These are phyloP conservation scores for Musa beccarii DNA, from an alignment of 176 grass and related monocot genomes.

Conservation along the genomic window DNA sequence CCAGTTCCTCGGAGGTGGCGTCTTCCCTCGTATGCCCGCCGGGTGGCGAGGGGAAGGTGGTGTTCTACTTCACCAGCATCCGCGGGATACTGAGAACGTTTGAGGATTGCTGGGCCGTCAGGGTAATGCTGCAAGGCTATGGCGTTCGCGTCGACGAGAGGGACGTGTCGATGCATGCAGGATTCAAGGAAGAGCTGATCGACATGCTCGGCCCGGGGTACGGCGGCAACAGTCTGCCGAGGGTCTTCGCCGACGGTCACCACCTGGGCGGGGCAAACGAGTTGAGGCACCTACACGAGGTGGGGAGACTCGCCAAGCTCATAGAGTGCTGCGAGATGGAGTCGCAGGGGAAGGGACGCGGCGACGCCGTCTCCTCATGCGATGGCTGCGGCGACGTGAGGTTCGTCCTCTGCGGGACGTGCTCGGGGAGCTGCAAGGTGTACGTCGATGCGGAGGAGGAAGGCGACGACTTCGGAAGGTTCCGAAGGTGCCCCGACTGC, in stretches of 20 bases:
- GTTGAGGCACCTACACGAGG: constrained; percentile 61
- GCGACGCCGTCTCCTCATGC: constrained; percentile 24
- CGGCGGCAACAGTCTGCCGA: constrained; percentile 37
- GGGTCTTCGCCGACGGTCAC: constrained; percentile 51
- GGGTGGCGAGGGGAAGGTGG: constrained; percentile 37
- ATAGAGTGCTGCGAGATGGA: constrained; percentile 50
- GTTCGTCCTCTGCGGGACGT: constrained; percentile 74
- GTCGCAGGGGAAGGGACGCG: not conserved
- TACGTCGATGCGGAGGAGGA: constrained; percentile 35
- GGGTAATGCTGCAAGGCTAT: constrained; percentile 54
- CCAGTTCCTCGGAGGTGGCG: constrained; percentile 16
- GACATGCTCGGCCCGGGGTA: constrained; percentile 23
- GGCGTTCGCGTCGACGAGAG: constrained; percentile 75
- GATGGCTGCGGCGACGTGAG: constrained; percentile 58
- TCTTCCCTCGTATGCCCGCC: constrained; percentile 24
- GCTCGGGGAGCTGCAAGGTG: constrained; percentile 96
- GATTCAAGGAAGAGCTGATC: constrained; percentile 82
- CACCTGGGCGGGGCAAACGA: constrained; percentile 69
- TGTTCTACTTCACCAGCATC: constrained; percentile 78
- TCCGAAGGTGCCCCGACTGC: constrained; percentile 66
- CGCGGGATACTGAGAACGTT: constrained; percentile 81
- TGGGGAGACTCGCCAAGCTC: constrained; percentile 39
- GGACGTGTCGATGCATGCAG: constrained; percentile 75
- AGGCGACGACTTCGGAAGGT: constrained; percentile 26
- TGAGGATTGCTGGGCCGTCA: constrained; percentile 74